These are phyloP conservation scores for Styphnolobium japonicum DNA, from an alignment of 306 rosid species.

Conservation along the genomic window DNA sequence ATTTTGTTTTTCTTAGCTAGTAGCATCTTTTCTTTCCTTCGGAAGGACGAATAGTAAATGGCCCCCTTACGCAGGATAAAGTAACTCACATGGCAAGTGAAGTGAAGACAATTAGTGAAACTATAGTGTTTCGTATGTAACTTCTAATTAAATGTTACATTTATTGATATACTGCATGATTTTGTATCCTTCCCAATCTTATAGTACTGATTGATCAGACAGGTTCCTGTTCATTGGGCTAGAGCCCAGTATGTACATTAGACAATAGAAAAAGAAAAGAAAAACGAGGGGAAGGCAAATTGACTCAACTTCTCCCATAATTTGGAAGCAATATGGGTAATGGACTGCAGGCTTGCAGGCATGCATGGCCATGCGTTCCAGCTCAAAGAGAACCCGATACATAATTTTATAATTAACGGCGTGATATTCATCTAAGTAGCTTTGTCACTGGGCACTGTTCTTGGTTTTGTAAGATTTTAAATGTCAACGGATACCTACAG, in stretches of 20 bases:
- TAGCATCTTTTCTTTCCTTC: not conserved
- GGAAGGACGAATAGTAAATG: not conserved
- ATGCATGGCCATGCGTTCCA: constrained; percentile 46
- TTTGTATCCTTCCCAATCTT: constrained; percentile 4
- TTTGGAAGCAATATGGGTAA: not conserved
- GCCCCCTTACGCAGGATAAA: constrained; percentile 7
- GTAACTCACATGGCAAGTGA: not conserved
- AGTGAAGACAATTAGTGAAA: constrained; percentile 22
- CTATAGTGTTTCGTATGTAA: not conserved
- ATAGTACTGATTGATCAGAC: constrained; percentile 24
- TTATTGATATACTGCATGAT: not conserved
- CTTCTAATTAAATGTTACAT: not conserved
- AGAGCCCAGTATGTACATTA: too few relatives aligned
- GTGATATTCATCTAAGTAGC: constrained; percentile 12
- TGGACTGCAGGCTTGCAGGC: not conserved
- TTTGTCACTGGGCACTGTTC: constrained; percentile 36
- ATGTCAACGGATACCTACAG: constrained; percentile 16
- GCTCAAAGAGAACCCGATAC: constrained; percentile 27
- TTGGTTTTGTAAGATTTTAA: constrained; percentile 14
- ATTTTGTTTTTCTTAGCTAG: constrained; percentile 4
- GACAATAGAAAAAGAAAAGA: not conserved
- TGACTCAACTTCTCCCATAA: constrained; percentile 29
- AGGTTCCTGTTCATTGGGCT: constrained; percentile 6
- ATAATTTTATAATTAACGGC: constrained; percentile 1
- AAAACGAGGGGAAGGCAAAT: not conserved